Percentiles rank a stretch among this genome's conserved stretches.
These are phyloP conservation scores for Paramyrothecium sp. DNA, from an alignment of 2,329 filamentous ascomycete species.

Conservation along the genomic window DNA sequence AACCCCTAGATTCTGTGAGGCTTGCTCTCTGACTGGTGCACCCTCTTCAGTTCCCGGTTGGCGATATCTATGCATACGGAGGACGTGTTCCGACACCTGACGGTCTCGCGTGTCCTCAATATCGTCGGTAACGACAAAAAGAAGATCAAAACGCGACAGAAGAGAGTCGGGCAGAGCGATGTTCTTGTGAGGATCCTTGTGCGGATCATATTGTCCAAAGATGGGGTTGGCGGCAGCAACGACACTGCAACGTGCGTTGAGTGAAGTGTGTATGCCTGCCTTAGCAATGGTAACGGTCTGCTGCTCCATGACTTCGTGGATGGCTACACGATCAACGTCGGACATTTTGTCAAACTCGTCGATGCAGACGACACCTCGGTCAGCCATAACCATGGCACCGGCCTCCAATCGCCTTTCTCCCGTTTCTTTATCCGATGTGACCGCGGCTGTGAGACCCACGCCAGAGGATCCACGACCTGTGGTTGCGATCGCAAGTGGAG, in stretches of 20 bases:
- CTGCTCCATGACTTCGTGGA: conserved; percentile 99
- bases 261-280: conserved; percentile 93
- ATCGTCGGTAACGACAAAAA: conserved; percentile 97
- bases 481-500: conserved; percentile 92
- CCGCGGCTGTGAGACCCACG: conserved; percentile 94
- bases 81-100: conserved; percentile 90
- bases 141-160: conserved; percentile 94
- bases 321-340: conserved; percentile 94
- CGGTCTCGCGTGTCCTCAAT: conserved; percentile 93
- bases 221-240: conserved; percentile 96
- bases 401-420: conserved; percentile 93
- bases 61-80: conserved; percentile 95
- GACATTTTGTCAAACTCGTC: conserved; percentile 99
- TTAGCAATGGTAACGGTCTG: conserved; percentile 99
- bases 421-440: conserved; percentile 96
- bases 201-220: conserved; percentile 96
- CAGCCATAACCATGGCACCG: conserved; percentile 97
- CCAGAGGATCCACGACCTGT: conserved; percentile 96
- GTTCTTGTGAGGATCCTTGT: conserved; percentile 98
- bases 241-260: conserved; percentile 96
- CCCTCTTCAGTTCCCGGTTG: conserved; percentile 92
- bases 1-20: conserved; percentile 80
- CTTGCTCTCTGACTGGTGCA: conserved; percentile 86
- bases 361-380: conserved; percentile 96
- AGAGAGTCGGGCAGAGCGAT: conserved; percentile 96